These are phyloP conservation scores for Spiraea crenata DNA, from an alignment of 331 rosid genomes.

Conservation along the genomic window DNA sequence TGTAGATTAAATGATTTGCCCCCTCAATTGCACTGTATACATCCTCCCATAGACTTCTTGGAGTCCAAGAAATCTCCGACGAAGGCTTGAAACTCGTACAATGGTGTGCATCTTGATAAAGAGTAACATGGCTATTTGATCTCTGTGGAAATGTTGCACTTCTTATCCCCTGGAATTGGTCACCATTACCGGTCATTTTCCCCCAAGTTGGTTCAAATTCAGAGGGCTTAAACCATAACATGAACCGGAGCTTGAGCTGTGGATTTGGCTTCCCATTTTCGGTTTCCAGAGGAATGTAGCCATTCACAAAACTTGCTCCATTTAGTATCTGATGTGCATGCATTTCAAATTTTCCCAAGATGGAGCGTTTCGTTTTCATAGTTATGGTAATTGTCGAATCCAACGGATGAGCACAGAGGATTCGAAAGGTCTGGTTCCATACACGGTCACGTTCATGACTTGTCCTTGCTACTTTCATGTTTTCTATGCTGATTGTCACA, in stretches of 20 bases:
- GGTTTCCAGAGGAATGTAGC: conserved; percentile 61
- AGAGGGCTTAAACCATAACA: conserved; percentile 90
- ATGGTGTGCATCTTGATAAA: conserved; percentile 94
- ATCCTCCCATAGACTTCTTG: conserved; percentile 87
- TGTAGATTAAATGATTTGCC: conserved; percentile 75
- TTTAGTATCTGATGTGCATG: conserved; percentile 48
- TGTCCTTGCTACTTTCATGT: conserved; percentile 60
- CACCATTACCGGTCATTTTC: conserved; percentile 45
- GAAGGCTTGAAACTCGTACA: conserved; percentile 65
- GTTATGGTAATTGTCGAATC: conserved; percentile 61
- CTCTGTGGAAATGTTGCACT: conserved; percentile 75
- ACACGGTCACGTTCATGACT: conserved; percentile 55
- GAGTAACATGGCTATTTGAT: conserved; percentile 72
- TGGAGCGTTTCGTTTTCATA: conserved; percentile 56
- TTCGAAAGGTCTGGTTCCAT: conserved; percentile 90
- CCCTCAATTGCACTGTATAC: conserved; percentile 81
- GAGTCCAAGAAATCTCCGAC: conserved; percentile 45
- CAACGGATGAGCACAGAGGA: conserved; percentile 69
- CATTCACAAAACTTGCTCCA: conserved; percentile 62
- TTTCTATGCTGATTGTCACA: conserved; percentile 65
- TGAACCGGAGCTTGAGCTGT: conserved; percentile 60
- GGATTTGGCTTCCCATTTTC: conserved; percentile 70
- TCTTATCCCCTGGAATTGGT: conserved; percentile 61
- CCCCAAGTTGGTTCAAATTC: conserved; percentile 62
- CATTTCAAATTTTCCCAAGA: conserved; percentile 66